A percentile compares a stretch with the other conserved stretches of the same genome.
These are phyloP conservation scores for Nothophoma quercina DNA, from an alignment of 2,329 filamentous ascomycete genomes.

Conservation along the genomic window DNA sequence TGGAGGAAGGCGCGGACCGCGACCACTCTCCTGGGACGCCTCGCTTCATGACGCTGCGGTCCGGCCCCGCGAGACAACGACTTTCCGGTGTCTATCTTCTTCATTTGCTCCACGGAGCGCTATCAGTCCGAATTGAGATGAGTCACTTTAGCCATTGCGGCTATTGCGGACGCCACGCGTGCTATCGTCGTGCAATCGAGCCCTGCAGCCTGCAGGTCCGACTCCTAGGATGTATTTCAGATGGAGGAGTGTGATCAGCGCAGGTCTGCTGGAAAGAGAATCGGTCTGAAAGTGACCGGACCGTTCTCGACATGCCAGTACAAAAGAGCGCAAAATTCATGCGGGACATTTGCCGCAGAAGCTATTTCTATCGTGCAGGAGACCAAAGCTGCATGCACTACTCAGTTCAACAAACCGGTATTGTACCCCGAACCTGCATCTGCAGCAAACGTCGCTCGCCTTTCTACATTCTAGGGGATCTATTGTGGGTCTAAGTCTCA, in stretches of 20 bases:
- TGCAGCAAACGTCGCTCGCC: neutral
- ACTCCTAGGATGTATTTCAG: neutral
- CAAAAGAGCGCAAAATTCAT: no score
- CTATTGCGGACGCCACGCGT: neutral
- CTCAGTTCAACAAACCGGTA: neutral
- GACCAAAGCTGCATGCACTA: neutral
- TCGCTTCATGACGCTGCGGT: slow-evolving; percentile 4
- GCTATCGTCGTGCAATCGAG: neutral
- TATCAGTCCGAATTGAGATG: neutral
- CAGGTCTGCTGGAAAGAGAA: neutral
- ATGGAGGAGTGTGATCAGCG: neutral
- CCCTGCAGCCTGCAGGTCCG: slow-evolving; percentile 5
- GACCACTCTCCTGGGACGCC: slow-evolving; percentile 1
- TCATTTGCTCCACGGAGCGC: neutral
- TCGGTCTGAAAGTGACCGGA: neutral
- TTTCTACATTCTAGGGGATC: neutral
- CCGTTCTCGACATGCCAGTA: neutral
- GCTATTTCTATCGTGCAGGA: no score
- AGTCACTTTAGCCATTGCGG: neutral
- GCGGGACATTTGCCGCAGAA: no score
- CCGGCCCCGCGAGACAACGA: slow-evolving; percentile 6
- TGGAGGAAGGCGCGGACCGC: neutral
- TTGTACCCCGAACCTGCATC: neutral
- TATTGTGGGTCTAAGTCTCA: neutral
- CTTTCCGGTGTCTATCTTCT: neutral